Evolutionary conservation across 1,284 basidiomycete species (phyloP), one percentile per base, ranked within the genome.

Genomic region (Hemileia vastatrix): DNA sequence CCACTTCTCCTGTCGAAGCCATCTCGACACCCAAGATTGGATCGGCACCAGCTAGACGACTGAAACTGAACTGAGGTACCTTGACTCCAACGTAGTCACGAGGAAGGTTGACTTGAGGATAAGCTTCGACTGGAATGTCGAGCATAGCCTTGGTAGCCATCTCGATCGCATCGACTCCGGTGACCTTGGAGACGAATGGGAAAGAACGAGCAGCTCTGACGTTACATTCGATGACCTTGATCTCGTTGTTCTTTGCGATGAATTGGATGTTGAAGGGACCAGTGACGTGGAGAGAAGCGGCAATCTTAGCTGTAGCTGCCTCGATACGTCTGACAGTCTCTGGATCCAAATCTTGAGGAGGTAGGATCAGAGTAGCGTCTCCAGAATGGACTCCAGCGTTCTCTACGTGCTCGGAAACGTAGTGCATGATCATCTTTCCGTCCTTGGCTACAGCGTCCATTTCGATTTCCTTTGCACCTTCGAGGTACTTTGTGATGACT

Each of bases 211-310:
- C 93, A 2, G 94, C 94, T 66, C 94, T 90, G 43, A 97, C 81
- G 78, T 98, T 98, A 79, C 94, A 97, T 78, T 97, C 94, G 76
- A 98, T 98, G 72, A 98, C 94, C 82, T 98, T 97, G 83, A 98
- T 96, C 78, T 96, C 94, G 80, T 96, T 96, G 80, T 97, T 88
- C 83, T 98, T 97, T 64, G 93, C 93, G 72, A 98, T 96, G 80
- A 98, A 96, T 80, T 98, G 94, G 76, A 98, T 98, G 78, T 98
- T 98, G 84, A 88, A 97, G 2, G 94, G 94, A 31, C 94, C 94
- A 3, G 94, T 97, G 57, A 97, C 92, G 76, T 97, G 95, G 65
- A 98, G 83, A 18, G 93, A 92, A 67, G 90, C 87, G 33, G 90
- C 94, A 67, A 98, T 96, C 82, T 97, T 98, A 50, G 85, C 85